Evolutionary conservation across 257 asterid genomes (phyloP).

Genomic region (Schizonepeta tenuifolia): DNA sequence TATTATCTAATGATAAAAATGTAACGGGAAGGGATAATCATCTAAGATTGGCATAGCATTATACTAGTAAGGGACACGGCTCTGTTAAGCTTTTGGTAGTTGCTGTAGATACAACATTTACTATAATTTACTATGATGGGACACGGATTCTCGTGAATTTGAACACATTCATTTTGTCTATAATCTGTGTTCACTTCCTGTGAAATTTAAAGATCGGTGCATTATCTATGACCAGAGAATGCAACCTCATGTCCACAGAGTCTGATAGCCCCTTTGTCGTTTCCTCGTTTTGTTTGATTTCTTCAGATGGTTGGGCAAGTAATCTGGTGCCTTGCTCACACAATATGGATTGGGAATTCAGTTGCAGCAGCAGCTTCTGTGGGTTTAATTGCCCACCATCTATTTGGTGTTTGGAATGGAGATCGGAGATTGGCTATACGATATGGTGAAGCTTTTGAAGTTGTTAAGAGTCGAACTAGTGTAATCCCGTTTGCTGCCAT

Average conservation of each 20-base stretch:
- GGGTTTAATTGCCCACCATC: constrained; percentile 93
- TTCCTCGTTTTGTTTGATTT: background rate
- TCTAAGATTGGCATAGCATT: background rate
- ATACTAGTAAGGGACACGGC: too few species aligned
- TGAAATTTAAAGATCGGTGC: background rate
- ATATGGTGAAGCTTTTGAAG: constrained; percentile 85
- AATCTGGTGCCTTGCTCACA: constrained; percentile 94
- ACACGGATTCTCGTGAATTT: too few species aligned
- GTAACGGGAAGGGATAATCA: background rate
- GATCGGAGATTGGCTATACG: constrained; percentile 81
- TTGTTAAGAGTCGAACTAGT: constrained; percentile 77
- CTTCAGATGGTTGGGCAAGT: constrained; percentile 94
- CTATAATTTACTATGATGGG: too few species aligned
- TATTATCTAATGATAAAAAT: background rate
- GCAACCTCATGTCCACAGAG: background rate
- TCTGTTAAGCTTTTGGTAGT: too few species aligned
- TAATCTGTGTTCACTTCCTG: background rate
- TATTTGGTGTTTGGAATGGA: constrained; percentile 96
- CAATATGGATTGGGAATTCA: constrained; percentile 93
- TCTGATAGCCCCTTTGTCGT: background rate
- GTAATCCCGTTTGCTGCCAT: constrained; percentile 90
- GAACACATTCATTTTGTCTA: background rate
- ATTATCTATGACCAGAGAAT: background rate
- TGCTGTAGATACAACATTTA: background rate
- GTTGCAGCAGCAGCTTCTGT: constrained; percentile 85